phyloP scores from a whole-genome alignment of 495 filamentous ascomycete genomes.

The Aspergillus nanangensis region DNA sequence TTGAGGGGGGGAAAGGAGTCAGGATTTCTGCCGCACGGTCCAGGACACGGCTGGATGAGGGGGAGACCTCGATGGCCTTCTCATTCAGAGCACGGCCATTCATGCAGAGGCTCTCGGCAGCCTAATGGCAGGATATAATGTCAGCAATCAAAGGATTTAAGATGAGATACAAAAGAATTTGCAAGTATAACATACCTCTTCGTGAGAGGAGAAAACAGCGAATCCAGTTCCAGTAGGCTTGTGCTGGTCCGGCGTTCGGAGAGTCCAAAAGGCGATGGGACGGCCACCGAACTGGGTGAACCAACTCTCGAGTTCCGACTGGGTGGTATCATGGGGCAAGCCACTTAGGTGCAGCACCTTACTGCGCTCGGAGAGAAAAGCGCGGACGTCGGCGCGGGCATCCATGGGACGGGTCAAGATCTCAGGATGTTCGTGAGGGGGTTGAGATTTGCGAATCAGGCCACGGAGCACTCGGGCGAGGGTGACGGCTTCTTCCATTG shows the following conservation, averaged over 20 bases:
- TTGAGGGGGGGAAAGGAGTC: constrained; percentile 94
- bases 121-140: too few relatives aligned
- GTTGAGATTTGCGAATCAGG: constrained; percentile 92
- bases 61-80: constrained; percentile 97
- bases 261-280: constrained; percentile 98
- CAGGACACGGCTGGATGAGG: constrained; percentile 89
- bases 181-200: constrained; percentile 71
- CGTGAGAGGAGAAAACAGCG: constrained; percentile 96
- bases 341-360: constrained; percentile 98
- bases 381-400: constrained; percentile 92
- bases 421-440: constrained; percentile 86
- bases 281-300: constrained; percentile 98
- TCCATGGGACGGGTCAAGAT: constrained; percentile 94
- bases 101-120: constrained; percentile 97
- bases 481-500: constrained; percentile 96
- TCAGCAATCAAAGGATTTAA: neutral
- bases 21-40: constrained; percentile 93
- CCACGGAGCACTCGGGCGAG: constrained; percentile 87
- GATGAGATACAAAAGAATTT: neutral
- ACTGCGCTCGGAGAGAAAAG: constrained; percentile 89
- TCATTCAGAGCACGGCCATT: constrained; percentile 97
- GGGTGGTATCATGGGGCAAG: constrained; percentile 94
- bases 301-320: constrained; percentile 98
- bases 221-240: constrained; percentile 98
- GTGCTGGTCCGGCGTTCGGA: constrained; percentile 96